These are phyloP conservation scores for Calonectria montana DNA, from an alignment of 2,329 filamentous ascomycete species.

Conservation along the genomic window DNA sequence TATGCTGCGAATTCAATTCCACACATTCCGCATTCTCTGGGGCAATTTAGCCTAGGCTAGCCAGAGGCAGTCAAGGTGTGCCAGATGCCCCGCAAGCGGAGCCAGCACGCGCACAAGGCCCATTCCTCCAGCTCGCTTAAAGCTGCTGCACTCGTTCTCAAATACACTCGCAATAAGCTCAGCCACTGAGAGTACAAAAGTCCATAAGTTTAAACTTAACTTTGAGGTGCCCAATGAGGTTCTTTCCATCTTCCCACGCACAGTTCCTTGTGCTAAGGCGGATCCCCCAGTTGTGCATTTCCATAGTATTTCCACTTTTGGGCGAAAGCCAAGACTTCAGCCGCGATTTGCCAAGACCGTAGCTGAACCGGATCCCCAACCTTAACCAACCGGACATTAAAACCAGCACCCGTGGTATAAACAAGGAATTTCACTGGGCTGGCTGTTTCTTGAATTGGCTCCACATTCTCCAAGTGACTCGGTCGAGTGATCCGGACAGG, in stretches of 20 bases:
- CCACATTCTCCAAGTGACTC: neutral
- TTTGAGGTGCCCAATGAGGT: neutral
- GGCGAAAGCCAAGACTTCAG: conserved; percentile 6
- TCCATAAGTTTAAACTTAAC: neutral
- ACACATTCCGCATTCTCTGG: neutral
- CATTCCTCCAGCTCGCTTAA: neutral
- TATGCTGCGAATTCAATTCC: neutral
- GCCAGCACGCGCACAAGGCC: neutral
- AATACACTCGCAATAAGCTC: neutral
- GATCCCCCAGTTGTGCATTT: neutral
- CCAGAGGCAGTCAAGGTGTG: neutral
- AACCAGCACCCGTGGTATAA: neutral
- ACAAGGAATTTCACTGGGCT: neutral
- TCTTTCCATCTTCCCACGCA: neutral
- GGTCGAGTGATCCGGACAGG: neutral
- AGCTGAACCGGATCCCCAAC: neutral
- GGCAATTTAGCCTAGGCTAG: neutral
- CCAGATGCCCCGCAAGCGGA: neutral
- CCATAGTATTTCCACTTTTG: neutral
- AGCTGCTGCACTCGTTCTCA: neutral
- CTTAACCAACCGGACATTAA: neutral
- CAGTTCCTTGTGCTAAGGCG: neutral
- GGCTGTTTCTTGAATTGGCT: neutral
- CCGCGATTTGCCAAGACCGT: conserved; percentile 7
- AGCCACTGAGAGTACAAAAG: neutral